These are phyloP conservation scores for Corchorus olitorius DNA, from an alignment of 345 rosid species.

Conservation along the genomic window DNA sequence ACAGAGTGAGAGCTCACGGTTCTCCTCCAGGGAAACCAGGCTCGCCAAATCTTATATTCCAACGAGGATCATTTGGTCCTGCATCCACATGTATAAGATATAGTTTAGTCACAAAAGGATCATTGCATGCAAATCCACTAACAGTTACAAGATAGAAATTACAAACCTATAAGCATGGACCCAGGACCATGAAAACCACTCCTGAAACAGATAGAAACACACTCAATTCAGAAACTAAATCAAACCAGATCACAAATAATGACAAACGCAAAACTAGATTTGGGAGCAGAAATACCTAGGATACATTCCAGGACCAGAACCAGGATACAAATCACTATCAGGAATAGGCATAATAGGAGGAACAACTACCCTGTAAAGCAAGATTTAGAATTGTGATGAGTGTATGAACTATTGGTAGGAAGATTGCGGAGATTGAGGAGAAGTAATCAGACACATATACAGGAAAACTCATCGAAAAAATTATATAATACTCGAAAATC, in stretches of 20 bases:
- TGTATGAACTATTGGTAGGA: neutral
- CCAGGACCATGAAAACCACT: conserved; percentile 58
- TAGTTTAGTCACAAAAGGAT: conserved; percentile 2
- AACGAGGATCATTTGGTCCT: conserved; percentile 80
- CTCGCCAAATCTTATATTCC: conserved; percentile 50
- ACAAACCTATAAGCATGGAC: conserved; percentile 74
- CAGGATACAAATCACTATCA: conserved; percentile 64
- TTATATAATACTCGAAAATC: neutral
- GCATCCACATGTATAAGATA: conserved; percentile 31
- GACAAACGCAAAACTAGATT: neutral
- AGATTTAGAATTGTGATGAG: conserved; percentile 1
- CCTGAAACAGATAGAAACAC: conserved; percentile 38
- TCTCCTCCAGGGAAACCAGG: conserved; percentile 46
- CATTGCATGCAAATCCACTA: conserved; percentile 4
- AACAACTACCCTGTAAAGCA: conserved; percentile 44
- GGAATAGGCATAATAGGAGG: conserved; percentile 58
- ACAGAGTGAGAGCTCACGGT: conserved; percentile 45
- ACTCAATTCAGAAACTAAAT: conserved; percentile 6
- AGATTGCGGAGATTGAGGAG: neutral
- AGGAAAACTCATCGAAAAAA: neutral
- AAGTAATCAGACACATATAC: neutral
- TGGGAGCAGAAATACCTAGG: conserved; percentile 54
- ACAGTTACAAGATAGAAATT: neutral
- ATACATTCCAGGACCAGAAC: conserved; percentile 75
- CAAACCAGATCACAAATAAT: neutral